phyloP scores from a whole-genome alignment of 2,329 filamentous ascomycete genomes.

The Neofusicoccum sp. region DNA sequence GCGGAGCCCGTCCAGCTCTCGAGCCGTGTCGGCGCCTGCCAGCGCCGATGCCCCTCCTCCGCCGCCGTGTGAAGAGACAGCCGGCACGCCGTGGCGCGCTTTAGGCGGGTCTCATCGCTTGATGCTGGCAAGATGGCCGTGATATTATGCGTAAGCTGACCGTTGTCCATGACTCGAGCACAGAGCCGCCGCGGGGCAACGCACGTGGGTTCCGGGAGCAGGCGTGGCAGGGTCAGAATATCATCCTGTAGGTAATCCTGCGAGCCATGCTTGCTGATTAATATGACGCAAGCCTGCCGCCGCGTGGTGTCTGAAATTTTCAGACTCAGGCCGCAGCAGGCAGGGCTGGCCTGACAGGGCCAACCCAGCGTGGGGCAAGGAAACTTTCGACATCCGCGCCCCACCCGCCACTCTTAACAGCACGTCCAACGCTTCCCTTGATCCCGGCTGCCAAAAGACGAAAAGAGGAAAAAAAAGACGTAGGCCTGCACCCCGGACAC shows the following conservation, averaged over 20 bases:
- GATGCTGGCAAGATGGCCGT: not conserved
- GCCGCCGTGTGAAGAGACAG: not conserved
- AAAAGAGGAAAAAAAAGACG: not conserved
- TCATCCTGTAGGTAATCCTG: no score
- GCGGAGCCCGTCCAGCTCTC: not conserved
- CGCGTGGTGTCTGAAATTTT: not conserved
- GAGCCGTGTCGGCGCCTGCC: not conserved
- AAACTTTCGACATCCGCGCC: not conserved
- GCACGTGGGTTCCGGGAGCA: no score
- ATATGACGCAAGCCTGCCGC: not conserved
- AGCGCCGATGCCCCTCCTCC: not conserved
- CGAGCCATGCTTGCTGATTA: not conserved
- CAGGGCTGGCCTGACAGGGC: not conserved
- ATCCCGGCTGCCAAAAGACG: not conserved
- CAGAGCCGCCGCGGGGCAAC: not conserved
- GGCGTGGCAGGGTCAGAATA: no score
- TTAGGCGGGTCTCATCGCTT: not conserved
- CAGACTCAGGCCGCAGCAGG: no score
- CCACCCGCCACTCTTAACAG: not conserved
- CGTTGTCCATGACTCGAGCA: not conserved
- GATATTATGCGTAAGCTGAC: not conserved
- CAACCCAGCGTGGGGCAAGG: constrained; percentile 3
- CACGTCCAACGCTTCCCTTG: not conserved
- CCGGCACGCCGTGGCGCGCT: not conserved
- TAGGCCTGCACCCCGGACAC: not conserved